These are phyloP conservation scores for Aspergillus melleus DNA, from an alignment of 2,329 filamentous ascomycete species.

Conservation along the genomic window DNA sequence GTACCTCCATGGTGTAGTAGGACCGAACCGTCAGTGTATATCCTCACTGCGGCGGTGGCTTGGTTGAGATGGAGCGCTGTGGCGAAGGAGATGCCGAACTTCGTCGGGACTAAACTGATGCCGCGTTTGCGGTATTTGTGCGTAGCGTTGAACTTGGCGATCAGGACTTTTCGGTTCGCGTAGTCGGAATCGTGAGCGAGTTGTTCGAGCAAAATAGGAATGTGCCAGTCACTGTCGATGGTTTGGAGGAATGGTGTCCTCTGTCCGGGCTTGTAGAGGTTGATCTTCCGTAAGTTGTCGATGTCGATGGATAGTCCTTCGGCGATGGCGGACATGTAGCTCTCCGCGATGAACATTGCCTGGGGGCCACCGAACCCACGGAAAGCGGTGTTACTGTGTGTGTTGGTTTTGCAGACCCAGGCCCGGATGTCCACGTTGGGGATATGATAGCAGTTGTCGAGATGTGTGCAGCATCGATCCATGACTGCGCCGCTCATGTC, in stretches of 20 bases:
- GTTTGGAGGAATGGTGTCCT: conserved; percentile 24
- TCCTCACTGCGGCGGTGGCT: conserved; percentile 19
- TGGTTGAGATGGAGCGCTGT: conserved; percentile 28
- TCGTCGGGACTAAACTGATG: conserved; percentile 24
- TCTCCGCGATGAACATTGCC: conserved; percentile 26
- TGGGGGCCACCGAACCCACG: conserved; percentile 27
- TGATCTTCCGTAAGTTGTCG: conserved; percentile 20
- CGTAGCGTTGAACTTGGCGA: conserved; percentile 15
- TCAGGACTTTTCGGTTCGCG: conserved; percentile 4
- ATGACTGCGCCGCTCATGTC: conserved; percentile 27
- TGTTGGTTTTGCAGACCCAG: conserved; percentile 26
- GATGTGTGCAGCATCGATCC: conserved; percentile 24
- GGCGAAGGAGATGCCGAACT: conserved; percentile 28
- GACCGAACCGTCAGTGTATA: conserved; percentile 25
- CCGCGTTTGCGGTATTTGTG: conserved; percentile 25
- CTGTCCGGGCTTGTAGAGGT: conserved; percentile 22
- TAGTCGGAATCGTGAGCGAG: conserved; percentile 16
- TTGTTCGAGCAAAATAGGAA: conserved; percentile 24
- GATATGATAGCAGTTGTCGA: conserved; percentile 27
- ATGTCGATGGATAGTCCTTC: conserved; percentile 20
- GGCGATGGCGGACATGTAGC: conserved; percentile 20
- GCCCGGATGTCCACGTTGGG: conserved; percentile 23
- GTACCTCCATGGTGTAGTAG: conserved; percentile 26
- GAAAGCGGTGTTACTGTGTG: conserved; percentile 25
- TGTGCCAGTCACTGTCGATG: conserved; percentile 28